Evolutionary conservation across 306 rosid genomes (phyloP).

Genomic region (Sphenostylis stenocarpa): DNA sequence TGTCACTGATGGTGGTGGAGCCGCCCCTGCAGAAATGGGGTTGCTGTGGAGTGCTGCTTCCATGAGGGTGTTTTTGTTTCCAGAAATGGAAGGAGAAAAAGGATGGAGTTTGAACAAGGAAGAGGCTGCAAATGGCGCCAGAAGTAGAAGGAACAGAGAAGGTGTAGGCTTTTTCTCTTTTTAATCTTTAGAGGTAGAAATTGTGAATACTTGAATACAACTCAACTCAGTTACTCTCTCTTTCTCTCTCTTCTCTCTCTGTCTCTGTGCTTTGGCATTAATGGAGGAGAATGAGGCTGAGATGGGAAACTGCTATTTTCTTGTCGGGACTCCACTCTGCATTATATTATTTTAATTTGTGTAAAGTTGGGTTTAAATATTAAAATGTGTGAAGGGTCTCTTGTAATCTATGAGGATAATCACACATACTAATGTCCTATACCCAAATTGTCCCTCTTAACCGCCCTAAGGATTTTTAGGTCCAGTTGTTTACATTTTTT

Average conservation of each 20-base stretch:
- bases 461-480: neutral
- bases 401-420: slow-evolving; percentile 3
- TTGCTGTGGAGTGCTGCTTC: slow-evolving; percentile 29
- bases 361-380: neutral
- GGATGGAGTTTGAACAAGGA: slow-evolving; percentile 48
- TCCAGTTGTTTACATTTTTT: neutral
- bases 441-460: slow-evolving; percentile 26
- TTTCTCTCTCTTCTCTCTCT: slow-evolving; percentile 34
- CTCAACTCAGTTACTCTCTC: slow-evolving; percentile 13
- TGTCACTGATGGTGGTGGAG: slow-evolving; percentile 19
- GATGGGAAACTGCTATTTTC: slow-evolving; percentile 46
- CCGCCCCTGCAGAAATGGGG: slow-evolving; percentile 37
- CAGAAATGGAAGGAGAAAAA: slow-evolving; percentile 30
- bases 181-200: slow-evolving; percentile 41
- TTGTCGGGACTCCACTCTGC: slow-evolving; percentile 50
- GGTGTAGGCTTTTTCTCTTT: slow-evolving; percentile 20
- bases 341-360: neutral
- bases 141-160: slow-evolving; percentile 33
- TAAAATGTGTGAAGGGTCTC: neutral
- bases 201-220: neutral
- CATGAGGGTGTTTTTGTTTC: slow-evolving; percentile 37
- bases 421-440: slow-evolving; percentile 1
- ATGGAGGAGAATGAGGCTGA: slow-evolving; percentile 55
- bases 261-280: slow-evolving; percentile 42
- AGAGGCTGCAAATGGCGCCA: slow-evolving; percentile 77